Conservation (phyloP, 108 stramenopile species). For the Nitzschia palea region DNA sequence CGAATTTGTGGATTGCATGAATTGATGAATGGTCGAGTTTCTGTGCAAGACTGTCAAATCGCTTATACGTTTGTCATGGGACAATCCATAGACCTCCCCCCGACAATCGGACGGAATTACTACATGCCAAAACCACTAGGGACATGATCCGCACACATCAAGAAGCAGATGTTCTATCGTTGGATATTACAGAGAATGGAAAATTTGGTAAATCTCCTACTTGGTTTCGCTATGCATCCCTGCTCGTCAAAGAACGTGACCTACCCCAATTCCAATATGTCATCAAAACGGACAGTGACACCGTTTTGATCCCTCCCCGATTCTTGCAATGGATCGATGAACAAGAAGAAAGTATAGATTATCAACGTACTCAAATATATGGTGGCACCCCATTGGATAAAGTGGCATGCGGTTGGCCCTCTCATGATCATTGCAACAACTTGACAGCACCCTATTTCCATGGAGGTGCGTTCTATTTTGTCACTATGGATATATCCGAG, state of each 20-base stretch:
- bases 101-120: slow-evolving; percentile 17
- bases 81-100: neutral
- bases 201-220: slow-evolving; percentile 37
- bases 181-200: slow-evolving; percentile 41
- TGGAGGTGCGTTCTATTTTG: slow-evolving; percentile 18
- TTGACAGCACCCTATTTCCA: neutral
- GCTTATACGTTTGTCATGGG: slow-evolving; percentile 35
- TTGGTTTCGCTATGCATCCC: slow-evolving; percentile 39
- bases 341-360: slow-evolving; percentile 4
- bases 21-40: neutral
- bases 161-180: slow-evolving; percentile 14
- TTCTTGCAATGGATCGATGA: slow-evolving; percentile 16
- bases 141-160: neutral
- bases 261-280: slow-evolving; percentile 22
- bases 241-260: slow-evolving; percentile 2
- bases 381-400: slow-evolving; percentile 16
- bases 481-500: slow-evolving; percentile 10
- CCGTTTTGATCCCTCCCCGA: slow-evolving; percentile 8
- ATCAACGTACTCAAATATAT: neutral
- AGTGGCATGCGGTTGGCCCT: slow-evolving; percentile 4
- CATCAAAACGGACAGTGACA: slow-evolving; percentile 32
- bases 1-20: slow-evolving; percentile 25
- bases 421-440: slow-evolving; percentile 7
- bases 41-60: slow-evolving; percentile 17
- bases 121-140: neutral